Percentiles rank a stretch among this genome's conserved stretches.
These are phyloP conservation scores for Sporobolomyces phaffii DNA, from an alignment of 768 basidiomycete species.

Conservation along the genomic window DNA sequence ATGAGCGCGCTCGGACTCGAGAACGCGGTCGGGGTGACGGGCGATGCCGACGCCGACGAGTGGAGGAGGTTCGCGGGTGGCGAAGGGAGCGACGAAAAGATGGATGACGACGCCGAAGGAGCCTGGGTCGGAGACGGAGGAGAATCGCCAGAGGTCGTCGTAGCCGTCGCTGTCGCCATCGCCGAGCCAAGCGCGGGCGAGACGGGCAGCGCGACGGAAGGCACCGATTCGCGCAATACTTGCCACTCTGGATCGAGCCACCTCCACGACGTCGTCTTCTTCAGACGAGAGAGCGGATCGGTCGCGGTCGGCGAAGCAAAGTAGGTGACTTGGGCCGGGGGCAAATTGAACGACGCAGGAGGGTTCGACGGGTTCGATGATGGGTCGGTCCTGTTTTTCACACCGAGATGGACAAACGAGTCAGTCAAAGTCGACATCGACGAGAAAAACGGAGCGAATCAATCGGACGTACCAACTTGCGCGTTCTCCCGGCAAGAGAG, in stretches of 20 bases:
- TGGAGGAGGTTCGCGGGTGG: conserved; percentile 28
- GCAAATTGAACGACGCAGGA: conserved; percentile 48
- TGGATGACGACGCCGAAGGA: conserved; percentile 9
- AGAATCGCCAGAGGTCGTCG: neutral
- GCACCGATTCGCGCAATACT: conserved; percentile 42
- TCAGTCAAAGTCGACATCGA: no score
- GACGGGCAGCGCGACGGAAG: conserved; percentile 11
- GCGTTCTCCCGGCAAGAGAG: conserved; percentile 50
- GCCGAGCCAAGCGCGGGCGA: neutral
- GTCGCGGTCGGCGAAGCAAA: conserved; percentile 44
- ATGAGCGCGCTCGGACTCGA: neutral
- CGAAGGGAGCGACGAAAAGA: conserved; percentile 16
- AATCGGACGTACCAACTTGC: conserved; percentile 49
- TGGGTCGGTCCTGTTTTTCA: conserved; percentile 45
- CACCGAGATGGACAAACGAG: neutral
- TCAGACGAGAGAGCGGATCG: conserved; percentile 43
- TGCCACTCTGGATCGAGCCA: conserved; percentile 52
- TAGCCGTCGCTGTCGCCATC: no score
- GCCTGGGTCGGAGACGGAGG: neutral
- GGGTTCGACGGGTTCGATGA: conserved; percentile 49
- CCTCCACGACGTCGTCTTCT: conserved; percentile 48
- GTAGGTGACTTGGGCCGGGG: conserved; percentile 45
- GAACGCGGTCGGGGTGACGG: neutral
- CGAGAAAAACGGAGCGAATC: no score
- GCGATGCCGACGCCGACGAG: neutral